Conservation (phyloP, 2,329 filamentous ascomycete genomes). For the Verruconis gallopava region DNA sequence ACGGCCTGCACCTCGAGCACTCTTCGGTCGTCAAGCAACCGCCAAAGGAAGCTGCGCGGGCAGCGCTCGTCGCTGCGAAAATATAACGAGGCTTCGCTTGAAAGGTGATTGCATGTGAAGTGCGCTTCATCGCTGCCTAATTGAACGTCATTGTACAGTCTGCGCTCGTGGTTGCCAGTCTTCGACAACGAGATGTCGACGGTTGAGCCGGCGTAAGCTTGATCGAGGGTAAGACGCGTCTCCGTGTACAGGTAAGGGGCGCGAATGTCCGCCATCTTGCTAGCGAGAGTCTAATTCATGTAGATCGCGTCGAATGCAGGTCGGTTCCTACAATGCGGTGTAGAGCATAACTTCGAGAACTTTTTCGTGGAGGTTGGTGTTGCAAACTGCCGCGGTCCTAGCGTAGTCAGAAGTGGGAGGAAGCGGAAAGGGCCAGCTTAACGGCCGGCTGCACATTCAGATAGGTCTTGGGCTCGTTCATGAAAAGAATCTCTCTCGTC, state of each 20-base stretch:
- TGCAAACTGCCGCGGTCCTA: no score
- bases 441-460: no score
- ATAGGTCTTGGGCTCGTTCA: no score
- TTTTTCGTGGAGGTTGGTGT: no score
- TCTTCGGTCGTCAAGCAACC: constrained; percentile 66
- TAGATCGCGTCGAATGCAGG: no score
- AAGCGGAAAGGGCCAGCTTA: no score
- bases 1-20: constrained; percentile 71
- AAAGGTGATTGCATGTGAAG: constrained; percentile 61
- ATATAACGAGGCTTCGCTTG: constrained; percentile 69
- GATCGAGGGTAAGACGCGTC: constrained; percentile 72
- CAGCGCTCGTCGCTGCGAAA: constrained; percentile 66
- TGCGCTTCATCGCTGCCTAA: constrained; percentile 51
- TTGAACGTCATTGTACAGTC: constrained; percentile 24
- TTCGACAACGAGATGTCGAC: constrained; percentile 44
- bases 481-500: no score
- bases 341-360: no score
- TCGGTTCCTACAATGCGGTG: no score
- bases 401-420: no score
- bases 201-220: constrained; percentile 53
- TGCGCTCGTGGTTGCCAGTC: constrained; percentile 7
- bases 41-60: constrained; percentile 83
- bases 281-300: no score
- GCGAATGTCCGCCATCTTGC: constrained; percentile 52
- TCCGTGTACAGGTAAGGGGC: constrained; percentile 68